These are phyloP conservation scores for Russula sp. DNA, from an alignment of 768 basidiomycete species.

Conservation along the genomic window DNA sequence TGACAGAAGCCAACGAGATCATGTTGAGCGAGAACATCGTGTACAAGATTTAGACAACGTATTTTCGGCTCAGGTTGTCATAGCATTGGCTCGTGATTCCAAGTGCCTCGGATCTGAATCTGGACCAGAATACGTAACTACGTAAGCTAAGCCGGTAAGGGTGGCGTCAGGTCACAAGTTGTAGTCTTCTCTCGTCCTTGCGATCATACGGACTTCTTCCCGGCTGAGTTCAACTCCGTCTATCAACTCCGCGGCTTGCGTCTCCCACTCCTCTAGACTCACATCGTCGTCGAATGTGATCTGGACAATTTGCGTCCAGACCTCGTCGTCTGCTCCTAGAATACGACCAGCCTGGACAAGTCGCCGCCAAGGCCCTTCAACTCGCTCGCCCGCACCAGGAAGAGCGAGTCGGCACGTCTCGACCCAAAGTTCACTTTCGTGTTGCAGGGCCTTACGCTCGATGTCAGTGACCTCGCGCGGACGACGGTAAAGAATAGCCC, in stretches of 20 bases:
- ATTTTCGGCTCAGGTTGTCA: not conserved
- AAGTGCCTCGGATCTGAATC: too few relatives aligned
- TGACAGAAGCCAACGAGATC: slow-evolving; percentile 75
- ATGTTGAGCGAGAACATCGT: slow-evolving; percentile 85
- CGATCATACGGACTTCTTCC: slow-evolving; percentile 52
- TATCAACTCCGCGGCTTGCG: slow-evolving; percentile 40
- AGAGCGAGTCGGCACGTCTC: slow-evolving; percentile 66
- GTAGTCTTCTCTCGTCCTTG: slow-evolving; percentile 40
- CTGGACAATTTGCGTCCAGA: slow-evolving; percentile 14
- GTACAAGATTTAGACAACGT: slow-evolving; percentile 58
- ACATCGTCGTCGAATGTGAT: not conserved
- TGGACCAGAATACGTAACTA: too few relatives aligned
- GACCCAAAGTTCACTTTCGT: slow-evolving; percentile 78
- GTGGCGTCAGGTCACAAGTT: too few relatives aligned
- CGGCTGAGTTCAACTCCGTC: slow-evolving; percentile 56
- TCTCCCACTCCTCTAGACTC: slow-evolving; percentile 45
- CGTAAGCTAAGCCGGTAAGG: too few relatives aligned
- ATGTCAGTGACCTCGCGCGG: slow-evolving; percentile 46
- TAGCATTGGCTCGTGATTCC: not conserved
- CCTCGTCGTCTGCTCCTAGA: slow-evolving; percentile 45
- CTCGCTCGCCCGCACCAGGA: slow-evolving; percentile 40
- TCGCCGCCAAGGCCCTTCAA: slow-evolving; percentile 71
- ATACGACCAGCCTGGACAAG: slow-evolving; percentile 65
- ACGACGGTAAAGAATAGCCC: slow-evolving; percentile 73
- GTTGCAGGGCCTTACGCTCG: slow-evolving; percentile 55